A percentile compares a stretch with the other conserved stretches of the same genome.
Evolutionary conservation across 805 yeast genomes (phyloP).

Genomic region (Starmera amethionina): DNA sequence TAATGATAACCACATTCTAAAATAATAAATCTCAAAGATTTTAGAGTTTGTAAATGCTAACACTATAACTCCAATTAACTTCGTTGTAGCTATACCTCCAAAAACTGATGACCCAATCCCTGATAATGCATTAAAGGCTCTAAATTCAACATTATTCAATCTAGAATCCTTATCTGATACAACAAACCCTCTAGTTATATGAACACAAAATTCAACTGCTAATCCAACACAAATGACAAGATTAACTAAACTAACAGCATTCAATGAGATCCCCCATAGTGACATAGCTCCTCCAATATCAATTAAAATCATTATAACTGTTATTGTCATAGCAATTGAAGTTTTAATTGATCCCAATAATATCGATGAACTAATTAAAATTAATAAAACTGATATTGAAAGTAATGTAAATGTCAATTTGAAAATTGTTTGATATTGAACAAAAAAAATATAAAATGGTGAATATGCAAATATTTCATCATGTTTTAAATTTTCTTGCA

Average conservation of each 20-base stretch:
- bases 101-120: slow-evolving; percentile 87
- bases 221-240: slow-evolving; percentile 87
- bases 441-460: slow-evolving; percentile 87
- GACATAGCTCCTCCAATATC: slow-evolving; percentile 79
- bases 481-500: slow-evolving; percentile 31
- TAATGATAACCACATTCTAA: slow-evolving; percentile 87
- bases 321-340: slow-evolving; percentile 43
- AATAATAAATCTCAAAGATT: slow-evolving; percentile 86
- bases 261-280: slow-evolving; percentile 62
- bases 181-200: slow-evolving; percentile 67
- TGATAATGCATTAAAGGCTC: slow-evolving; percentile 48
- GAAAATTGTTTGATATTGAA: slow-evolving; percentile 68
- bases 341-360: slow-evolving; percentile 60
- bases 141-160: slow-evolving; percentile 16
- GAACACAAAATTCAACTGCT: slow-evolving; percentile 89
- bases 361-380: slow-evolving; percentile 42
- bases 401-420: slow-evolving; percentile 47
- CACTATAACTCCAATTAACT: slow-evolving; percentile 78
- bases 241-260: slow-evolving; percentile 86
- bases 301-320: slow-evolving; percentile 54
- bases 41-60: slow-evolving; percentile 80
- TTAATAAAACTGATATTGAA: slow-evolving; percentile 38
- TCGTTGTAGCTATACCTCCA: slow-evolving; percentile 85
- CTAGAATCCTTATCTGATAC: slow-evolving; percentile 26
- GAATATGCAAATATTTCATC: slow-evolving; percentile 75